phyloP scores from a whole-genome alignment of 345 rosid species.

The Eucalyptus urophylla region DNA sequence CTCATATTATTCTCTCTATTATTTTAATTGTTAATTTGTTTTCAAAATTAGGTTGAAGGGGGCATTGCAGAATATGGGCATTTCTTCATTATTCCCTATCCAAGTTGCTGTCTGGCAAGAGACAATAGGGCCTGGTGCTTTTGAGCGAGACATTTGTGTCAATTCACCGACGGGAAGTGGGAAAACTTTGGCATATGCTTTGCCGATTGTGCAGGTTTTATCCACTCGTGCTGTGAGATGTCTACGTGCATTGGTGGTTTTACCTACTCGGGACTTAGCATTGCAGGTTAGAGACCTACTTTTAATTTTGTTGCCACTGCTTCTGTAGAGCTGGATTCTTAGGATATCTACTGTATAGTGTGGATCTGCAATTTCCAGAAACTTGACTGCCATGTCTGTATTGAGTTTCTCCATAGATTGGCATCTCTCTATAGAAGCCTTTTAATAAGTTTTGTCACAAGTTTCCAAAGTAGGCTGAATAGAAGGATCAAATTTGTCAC shows the following conservation, averaged over 20 bases:
- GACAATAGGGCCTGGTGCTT: constrained; percentile 81
- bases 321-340: background rate
- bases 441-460: background rate
- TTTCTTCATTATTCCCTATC: constrained; percentile 65
- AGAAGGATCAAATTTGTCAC: background rate
- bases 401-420: background rate
- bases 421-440: background rate
- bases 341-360: background rate
- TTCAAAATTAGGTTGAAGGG: constrained; percentile 38
- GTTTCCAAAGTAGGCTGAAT: background rate
- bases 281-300: constrained; percentile 42
- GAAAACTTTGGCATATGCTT: constrained; percentile 83
- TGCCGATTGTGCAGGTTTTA: constrained; percentile 72
- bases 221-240: constrained; percentile 58
- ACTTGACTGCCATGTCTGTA: background rate
- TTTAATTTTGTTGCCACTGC: background rate
- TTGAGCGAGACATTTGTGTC: constrained; percentile 74
- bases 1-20: background rate
- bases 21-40: background rate
- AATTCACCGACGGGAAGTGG: constrained; percentile 97
- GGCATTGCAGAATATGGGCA: constrained; percentile 52
- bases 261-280: constrained; percentile 95
- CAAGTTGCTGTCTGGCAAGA: constrained; percentile 95
- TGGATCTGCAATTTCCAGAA: background rate
- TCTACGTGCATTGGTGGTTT: constrained; percentile 81